phyloP scores from a whole-genome alignment of 257 asterid genomes.

The Haberlea rhodopensis region DNA sequence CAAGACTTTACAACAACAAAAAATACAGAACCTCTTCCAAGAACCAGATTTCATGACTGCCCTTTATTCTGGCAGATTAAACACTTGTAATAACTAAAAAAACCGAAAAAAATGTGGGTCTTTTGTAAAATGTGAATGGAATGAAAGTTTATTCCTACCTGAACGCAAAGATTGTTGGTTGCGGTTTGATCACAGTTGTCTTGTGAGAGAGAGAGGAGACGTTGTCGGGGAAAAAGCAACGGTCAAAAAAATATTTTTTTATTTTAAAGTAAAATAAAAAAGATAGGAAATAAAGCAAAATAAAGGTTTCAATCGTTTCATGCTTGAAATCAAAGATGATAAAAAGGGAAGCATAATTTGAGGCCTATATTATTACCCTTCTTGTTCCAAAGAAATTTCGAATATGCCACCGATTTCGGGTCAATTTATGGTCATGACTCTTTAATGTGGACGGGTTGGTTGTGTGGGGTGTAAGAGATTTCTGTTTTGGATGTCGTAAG shows the following conservation, averaged over 20 bases:
- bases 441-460: too few species aligned
- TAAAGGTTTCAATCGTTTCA: background rate
- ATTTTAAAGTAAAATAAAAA: slow-evolving; percentile 35
- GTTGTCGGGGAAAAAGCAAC: slow-evolving; percentile 38
- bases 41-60: background rate
- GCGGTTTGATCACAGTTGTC: slow-evolving; percentile 27
- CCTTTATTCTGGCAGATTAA: slow-evolving; percentile 13
- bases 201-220: slow-evolving; percentile 11
- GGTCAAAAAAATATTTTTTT: slow-evolving; percentile 34
- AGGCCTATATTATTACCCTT: background rate
- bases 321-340: background rate
- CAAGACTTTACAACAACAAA: background rate
- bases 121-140: slow-evolving; percentile 32
- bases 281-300: slow-evolving; percentile 15
- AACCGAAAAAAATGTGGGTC: slow-evolving; percentile 8
- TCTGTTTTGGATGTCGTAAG: too few species aligned
- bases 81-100: slow-evolving; percentile 12
- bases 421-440: background rate
- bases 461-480: too few species aligned
- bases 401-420: background rate
- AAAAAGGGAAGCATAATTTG: background rate
- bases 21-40: slow-evolving; percentile 25
- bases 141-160: slow-evolving; percentile 40
- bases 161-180: slow-evolving; percentile 35
- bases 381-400: background rate